Evolutionary conservation across 495 filamentous ascomycete genomes (phyloP).

Genomic region (Aspergillus homomorphus): DNA sequence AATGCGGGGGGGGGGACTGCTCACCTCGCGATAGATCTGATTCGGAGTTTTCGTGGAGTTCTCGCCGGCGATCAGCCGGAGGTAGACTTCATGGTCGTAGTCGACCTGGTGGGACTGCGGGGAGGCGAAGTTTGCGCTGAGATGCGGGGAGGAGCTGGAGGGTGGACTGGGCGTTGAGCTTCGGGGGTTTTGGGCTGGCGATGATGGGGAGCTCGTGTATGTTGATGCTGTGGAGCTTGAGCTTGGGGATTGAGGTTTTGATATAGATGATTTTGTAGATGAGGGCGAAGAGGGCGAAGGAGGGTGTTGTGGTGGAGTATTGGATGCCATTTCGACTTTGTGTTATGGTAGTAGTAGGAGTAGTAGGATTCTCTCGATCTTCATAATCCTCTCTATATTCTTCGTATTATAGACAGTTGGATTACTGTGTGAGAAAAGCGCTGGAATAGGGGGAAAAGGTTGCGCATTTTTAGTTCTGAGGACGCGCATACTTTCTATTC

Average conservation of each 20-base stretch:
- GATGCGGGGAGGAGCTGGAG: constrained; percentile 7
- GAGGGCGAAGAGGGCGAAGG: too few species aligned
- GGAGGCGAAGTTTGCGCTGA: constrained; percentile 24
- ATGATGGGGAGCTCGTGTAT: constrained; percentile 1
- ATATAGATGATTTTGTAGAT: neutral
- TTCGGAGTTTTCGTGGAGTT: constrained; percentile 25
- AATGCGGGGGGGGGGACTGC: constrained; percentile 1
- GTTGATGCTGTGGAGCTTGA: neutral
- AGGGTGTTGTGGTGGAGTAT: too few species aligned
- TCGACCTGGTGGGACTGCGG: constrained; percentile 20
- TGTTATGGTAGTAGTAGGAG: too few species aligned
- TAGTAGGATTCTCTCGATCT: too few species aligned
- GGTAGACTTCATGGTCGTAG: constrained; percentile 33
- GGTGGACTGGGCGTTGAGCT: neutral
- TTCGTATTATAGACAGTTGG: too few species aligned
- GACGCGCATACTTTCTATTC: neutral
- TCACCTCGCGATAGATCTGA: constrained; percentile 31
- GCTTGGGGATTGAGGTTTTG: neutral
- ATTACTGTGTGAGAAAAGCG: too few species aligned
- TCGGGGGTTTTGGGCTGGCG: neutral
- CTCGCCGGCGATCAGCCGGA: constrained; percentile 25
- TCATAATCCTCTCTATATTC: too few species aligned
- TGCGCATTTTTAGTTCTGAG: neutral
- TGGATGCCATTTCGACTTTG: neutral
- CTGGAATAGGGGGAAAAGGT: neutral